phyloP scores from a whole-genome alignment of 176 grass and related monocot genomes.

The Triticum urartu region DNA sequence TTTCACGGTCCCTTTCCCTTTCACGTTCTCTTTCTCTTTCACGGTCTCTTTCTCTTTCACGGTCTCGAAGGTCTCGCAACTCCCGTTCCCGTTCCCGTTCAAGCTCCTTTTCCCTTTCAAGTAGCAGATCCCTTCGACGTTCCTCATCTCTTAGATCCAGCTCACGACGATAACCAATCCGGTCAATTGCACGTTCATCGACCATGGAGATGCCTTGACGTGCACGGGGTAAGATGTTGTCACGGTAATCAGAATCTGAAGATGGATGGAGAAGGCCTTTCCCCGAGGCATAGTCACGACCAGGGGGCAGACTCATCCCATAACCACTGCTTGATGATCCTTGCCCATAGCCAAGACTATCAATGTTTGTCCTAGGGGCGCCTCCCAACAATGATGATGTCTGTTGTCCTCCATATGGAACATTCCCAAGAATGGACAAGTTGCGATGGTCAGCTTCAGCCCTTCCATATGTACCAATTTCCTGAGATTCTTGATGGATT shows the following conservation, averaged over 20 bases:
- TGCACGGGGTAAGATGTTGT: constrained; percentile 44
- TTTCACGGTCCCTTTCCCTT: constrained; percentile 51
- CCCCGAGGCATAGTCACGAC: constrained; percentile 76
- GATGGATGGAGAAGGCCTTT: constrained; percentile 64
- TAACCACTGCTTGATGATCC: constrained; percentile 59
- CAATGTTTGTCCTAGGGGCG: constrained; percentile 78
- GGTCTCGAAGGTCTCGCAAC: constrained; percentile 39
- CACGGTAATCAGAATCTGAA: constrained; percentile 66
- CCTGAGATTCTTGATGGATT: constrained; percentile 68
- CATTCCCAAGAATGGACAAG: constrained; percentile 64
- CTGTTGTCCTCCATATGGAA: constrained; percentile 77
- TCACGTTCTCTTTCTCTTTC: constrained; percentile 53
- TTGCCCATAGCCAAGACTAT: constrained; percentile 63
- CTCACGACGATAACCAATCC: constrained; percentile 59
- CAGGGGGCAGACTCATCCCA: constrained; percentile 65
- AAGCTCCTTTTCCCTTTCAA: constrained; percentile 56
- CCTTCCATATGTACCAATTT: constrained; percentile 70
- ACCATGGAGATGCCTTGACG: constrained; percentile 72
- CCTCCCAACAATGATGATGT: constrained; percentile 73
- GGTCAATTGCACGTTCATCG: constrained; percentile 63
- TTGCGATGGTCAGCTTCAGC: constrained; percentile 67
- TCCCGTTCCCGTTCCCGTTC: constrained; percentile 42
- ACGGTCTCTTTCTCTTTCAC: constrained; percentile 53
- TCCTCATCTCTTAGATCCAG: constrained; percentile 93
- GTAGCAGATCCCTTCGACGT: constrained; percentile 54